Conservation (phyloP, 192 early-diverging fungal genomes). For the Linnemannia zychae region DNA sequence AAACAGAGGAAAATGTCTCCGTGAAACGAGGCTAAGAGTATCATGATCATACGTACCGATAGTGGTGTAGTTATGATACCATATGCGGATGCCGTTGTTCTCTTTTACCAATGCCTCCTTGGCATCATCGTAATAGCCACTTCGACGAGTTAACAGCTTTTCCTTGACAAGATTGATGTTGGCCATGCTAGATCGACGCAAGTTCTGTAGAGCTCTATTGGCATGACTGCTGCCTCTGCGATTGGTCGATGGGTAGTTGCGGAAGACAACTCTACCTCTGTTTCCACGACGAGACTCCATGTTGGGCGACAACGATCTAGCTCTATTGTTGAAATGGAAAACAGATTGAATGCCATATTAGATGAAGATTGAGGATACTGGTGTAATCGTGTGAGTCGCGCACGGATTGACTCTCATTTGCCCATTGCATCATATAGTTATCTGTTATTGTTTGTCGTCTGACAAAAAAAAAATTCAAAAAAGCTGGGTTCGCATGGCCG, state of each 20-base stretch:
- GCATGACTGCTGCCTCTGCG: background rate
- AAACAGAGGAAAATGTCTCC: background rate
- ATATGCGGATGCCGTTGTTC: slow-evolving; percentile 68
- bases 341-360: background rate
- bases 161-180: slow-evolving; percentile 50
- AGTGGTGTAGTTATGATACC: slow-evolving; percentile 71
- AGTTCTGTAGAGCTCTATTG: slow-evolving; percentile 25
- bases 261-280: slow-evolving; percentile 30
- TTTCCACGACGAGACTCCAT: slow-evolving; percentile 35
- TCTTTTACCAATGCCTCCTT: slow-evolving; percentile 64
- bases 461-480: background rate
- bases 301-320: slow-evolving; percentile 45
- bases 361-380: background rate
- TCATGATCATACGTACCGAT: slow-evolving; percentile 58
- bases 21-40: background rate
- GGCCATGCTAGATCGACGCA: slow-evolving; percentile 44
- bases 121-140: slow-evolving; percentile 63
- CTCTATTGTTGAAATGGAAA: slow-evolving; percentile 11
- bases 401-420: background rate
- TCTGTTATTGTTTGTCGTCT: background rate
- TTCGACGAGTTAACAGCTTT: slow-evolving; percentile 44
- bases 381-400: background rate
- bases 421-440: background rate
- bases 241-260: slow-evolving; percentile 10
- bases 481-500: background rate